Evolutionary conservation across 768 basidiomycete species (phyloP).

Genomic region (Mycena pura): DNA sequence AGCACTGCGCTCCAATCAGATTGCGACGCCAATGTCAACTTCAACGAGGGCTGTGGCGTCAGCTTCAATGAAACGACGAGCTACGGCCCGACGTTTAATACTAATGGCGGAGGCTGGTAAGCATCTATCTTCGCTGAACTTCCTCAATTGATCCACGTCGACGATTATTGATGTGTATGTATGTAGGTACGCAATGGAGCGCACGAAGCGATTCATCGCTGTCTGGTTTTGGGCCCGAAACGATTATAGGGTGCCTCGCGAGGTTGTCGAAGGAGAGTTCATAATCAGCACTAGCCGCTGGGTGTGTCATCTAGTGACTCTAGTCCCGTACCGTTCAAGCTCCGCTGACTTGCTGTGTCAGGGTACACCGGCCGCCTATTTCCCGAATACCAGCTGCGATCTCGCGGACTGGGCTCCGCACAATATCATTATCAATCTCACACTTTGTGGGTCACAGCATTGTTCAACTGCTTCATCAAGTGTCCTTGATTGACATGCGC

Average conservation of each 20-base stretch:
- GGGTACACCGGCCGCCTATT: slow-evolving; percentile 64
- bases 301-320: slow-evolving; percentile 47
- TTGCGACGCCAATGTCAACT: slow-evolving; percentile 52
- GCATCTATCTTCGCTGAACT: slow-evolving; percentile 10
- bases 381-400: slow-evolving; percentile 67
- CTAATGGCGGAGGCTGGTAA: slow-evolving; percentile 65
- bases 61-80: slow-evolving; percentile 43
- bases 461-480: background rate
- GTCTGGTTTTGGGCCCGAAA: slow-evolving; percentile 70
- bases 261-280: slow-evolving; percentile 40
- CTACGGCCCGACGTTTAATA: slow-evolving; percentile 66
- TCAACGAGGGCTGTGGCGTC: slow-evolving; percentile 59
- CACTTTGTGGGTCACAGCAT: slow-evolving; percentile 44
- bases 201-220: slow-evolving; percentile 55
- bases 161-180: too few species aligned
- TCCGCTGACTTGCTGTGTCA: slow-evolving; percentile 25
- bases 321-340: background rate
- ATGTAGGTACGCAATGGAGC: slow-evolving; percentile 60
- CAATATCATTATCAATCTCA: slow-evolving; percentile 69
- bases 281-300: slow-evolving; percentile 49
- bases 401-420: slow-evolving; percentile 56
- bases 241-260: slow-evolving; percentile 45
- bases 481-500: background rate
- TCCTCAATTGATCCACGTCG: background rate
- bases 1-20: slow-evolving; percentile 44